A percentile compares a stretch with the other conserved stretches of the same genome.
phyloP scores from a whole-genome alignment of 345 rosid genomes.

The Ceriops zippeliana region DNA sequence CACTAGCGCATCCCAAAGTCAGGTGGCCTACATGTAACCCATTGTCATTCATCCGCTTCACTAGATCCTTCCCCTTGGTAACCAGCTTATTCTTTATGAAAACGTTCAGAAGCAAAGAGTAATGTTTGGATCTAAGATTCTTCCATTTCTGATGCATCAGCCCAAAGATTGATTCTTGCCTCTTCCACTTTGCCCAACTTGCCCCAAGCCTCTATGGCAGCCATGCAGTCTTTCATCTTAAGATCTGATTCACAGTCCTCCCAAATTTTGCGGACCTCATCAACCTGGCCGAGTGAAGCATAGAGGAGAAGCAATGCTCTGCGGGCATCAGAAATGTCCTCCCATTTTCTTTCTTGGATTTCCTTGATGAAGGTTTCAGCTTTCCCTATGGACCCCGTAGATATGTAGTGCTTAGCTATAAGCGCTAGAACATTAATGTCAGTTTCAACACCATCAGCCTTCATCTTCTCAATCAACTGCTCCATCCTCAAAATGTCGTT shows the following conservation, averaged over 20 bases:
- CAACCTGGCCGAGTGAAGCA: constrained; percentile 19
- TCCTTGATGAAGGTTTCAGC: constrained; percentile 13
- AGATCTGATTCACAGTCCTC: constrained; percentile 16
- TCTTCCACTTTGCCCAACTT: constrained; percentile 19
- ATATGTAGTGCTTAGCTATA: constrained; percentile 14
- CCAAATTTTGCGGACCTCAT: constrained; percentile 22
- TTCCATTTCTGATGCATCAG: constrained; percentile 13
- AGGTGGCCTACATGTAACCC: constrained; percentile 1
- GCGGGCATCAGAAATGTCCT: background rate
- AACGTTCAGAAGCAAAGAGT: constrained; percentile 6
- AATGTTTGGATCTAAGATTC: constrained; percentile 3
- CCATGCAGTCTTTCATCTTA: constrained; percentile 7
- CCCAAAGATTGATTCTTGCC: constrained; percentile 19
- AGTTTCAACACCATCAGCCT: constrained; percentile 17
- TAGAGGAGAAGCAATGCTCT: constrained; percentile 15
- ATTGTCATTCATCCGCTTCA: constrained; percentile 9
- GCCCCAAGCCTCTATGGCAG: constrained; percentile 25
- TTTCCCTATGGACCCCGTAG: constrained; percentile 10
- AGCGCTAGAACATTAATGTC: constrained; percentile 6
- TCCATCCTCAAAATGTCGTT: constrained; percentile 21
- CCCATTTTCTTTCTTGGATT: constrained; percentile 16
- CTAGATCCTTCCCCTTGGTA: constrained; percentile 16
- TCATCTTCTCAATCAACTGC: constrained; percentile 13
- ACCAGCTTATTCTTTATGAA: constrained; percentile 11
- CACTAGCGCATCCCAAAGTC: constrained; percentile 12